These are phyloP conservation scores for Pythium brassicae DNA, from an alignment of 352 stramenopile genomes.

Conservation along the genomic window DNA sequence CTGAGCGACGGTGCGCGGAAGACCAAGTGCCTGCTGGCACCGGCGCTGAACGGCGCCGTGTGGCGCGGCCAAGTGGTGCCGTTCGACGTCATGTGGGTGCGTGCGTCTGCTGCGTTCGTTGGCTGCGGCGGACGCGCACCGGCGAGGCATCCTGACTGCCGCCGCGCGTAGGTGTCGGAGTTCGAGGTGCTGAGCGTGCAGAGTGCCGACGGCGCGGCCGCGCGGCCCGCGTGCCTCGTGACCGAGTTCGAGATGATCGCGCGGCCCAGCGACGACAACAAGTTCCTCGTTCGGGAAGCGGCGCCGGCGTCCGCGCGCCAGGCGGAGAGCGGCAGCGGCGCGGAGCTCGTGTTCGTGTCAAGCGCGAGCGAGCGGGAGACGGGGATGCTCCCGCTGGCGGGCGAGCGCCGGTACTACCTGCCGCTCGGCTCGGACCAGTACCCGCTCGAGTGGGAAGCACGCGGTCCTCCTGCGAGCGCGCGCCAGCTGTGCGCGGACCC, in stretches of 20 bases:
- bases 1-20: constrained; percentile 47
- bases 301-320: background rate
- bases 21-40: constrained; percentile 42
- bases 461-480: background rate
- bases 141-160: background rate
- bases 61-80: constrained; percentile 28
- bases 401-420: constrained; percentile 53
- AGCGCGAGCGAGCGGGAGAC: constrained; percentile 33
- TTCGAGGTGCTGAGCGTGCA: constrained; percentile 2
- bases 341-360: constrained; percentile 36
- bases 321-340: background rate
- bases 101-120: no score
- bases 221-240: constrained; percentile 18
- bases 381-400: constrained; percentile 35
- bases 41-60: constrained; percentile 32
- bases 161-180: constrained; percentile 11
- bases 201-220: background rate
- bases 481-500: constrained; percentile 20
- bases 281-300: constrained; percentile 1
- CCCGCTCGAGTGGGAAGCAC: constrained; percentile 27
- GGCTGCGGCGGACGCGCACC: no score
- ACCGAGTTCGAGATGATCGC: constrained; percentile 10
- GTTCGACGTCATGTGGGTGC: constrained; percentile 30
- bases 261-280: background rate
- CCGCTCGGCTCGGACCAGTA: constrained; percentile 50